Evolutionary conservation across 371 early-diverging fungal species (phyloP).

Genomic region (Actinomucor elegans): DNA sequence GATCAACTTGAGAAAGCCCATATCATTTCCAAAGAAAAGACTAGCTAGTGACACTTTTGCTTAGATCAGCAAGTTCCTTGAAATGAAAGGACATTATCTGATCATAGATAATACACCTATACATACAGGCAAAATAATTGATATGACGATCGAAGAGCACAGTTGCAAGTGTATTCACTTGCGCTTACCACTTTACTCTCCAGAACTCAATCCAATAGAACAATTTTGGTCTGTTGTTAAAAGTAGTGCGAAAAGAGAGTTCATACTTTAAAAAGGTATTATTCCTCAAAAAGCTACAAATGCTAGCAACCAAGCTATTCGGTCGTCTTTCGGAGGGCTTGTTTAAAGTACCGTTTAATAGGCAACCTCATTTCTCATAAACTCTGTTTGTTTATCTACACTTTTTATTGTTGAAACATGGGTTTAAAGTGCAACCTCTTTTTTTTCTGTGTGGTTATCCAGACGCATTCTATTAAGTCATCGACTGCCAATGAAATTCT

Average conservation of each 20-base stretch:
- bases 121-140: conserved; percentile 16
- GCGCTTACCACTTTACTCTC: conserved; percentile 19
- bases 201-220: conserved; percentile 27
- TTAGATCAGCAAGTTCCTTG: conserved; percentile 18
- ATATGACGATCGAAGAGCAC: conserved; percentile 7
- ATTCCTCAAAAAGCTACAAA: no score
- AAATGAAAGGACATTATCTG: conserved; percentile 24
- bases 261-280: conserved; percentile 15
- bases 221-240: conserved; percentile 23
- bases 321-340: no score
- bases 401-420: no score
- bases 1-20: conserved; percentile 15
- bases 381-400: no score
- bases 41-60: conserved; percentile 11
- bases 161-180: conserved; percentile 17
- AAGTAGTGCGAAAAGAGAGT: conserved; percentile 9
- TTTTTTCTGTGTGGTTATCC: no score
- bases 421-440: no score
- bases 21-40: conserved; percentile 10
- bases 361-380: no score
- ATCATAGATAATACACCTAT: conserved; percentile 17
- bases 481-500: no score
- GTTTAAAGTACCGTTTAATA: no score
- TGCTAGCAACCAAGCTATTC: no score
- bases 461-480: no score